Base-by-base conservation (phyloP, 2,329 filamentous ascomycete genomes). In the Trichophyton rubrum region DNA sequence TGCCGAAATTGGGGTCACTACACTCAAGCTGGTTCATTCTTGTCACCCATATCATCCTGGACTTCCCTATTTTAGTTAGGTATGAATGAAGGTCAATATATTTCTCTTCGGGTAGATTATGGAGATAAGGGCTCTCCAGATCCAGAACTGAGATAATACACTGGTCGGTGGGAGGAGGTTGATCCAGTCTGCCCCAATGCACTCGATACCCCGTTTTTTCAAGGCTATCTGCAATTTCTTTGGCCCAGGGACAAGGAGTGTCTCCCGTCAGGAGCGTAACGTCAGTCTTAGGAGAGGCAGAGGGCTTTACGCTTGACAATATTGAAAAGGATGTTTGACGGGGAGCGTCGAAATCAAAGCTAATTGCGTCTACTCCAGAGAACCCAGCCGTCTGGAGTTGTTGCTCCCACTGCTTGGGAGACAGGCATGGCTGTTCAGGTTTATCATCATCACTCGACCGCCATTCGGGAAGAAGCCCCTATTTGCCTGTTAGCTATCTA, bases 91-190 rank as follows among this genome's bases (percentile, higher is more conserved):
- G 43, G 15, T 13, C 24, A 20, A 9, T 2, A 17, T 24, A 59
- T 24, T 33, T 13, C 2, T 27, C 5, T 24, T 13, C 40, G 9
- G 20, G 8, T 59, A 77, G 77, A 51, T 76, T 74, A 0, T 69
- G 62, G 7, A 60, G 38, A 57, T 75, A 73, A 0, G 73, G 57
- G 1, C 70, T 65, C 7, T 76, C 68, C 0, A 76, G 66, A 35
- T 69, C 59, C 7, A 60, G 35, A 9, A 60, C 20, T 9, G 59
- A 38, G 17, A 60, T 7, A 15, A 60, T 47, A 30, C 41, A 33
- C 17, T 60, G 35, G 22, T 11, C 9, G 15, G 30, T 9, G 6
- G 59, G 49, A 8, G 60, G 60, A 9, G 41, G 9, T 13, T 55
- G 40, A 13, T 38, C 15, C 24, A 61, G 27, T 41, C 41, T 35